Percentiles rank a stretch among this genome's conserved stretches.
Conservation (phyloP, 139 green algal genomes). For the Chlamydomonas sp. region DNA sequence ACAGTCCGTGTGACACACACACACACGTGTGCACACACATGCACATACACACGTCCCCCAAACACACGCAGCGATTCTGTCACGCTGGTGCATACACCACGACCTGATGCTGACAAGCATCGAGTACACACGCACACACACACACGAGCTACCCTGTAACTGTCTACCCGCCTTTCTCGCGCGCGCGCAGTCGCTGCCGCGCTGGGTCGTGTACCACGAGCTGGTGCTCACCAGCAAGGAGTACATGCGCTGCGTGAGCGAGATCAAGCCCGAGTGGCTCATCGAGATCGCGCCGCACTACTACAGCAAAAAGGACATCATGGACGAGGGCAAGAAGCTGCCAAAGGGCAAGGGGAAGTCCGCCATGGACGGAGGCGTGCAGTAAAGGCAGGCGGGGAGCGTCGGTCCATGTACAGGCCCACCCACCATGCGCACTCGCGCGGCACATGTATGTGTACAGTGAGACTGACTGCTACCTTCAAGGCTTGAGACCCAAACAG, state of each 20-base stretch:
- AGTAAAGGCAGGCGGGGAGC: neutral
- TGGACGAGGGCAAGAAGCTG: slow-evolving; percentile 73
- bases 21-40: too few species aligned
- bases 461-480: neutral
- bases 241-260: slow-evolving; percentile 86
- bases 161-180: neutral
- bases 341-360: slow-evolving; percentile 66
- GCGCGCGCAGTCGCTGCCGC: slow-evolving; percentile 60
- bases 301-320: slow-evolving; percentile 73
- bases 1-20: too few species aligned
- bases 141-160: too few species aligned
- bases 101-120: neutral
- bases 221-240: slow-evolving; percentile 96
- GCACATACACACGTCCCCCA: too few species aligned
- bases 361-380: slow-evolving; percentile 10
- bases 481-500: too few species aligned
- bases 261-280: slow-evolving; percentile 95
- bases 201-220: slow-evolving; percentile 92
- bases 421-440: neutral
- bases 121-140: neutral
- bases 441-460: neutral
- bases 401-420: neutral
- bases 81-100: neutral
- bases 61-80: too few species aligned
- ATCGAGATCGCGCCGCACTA: slow-evolving; percentile 96